Percentiles rank a stretch among this genome's conserved stretches.
These are phyloP conservation scores for Chalciporus chontae DNA, from an alignment of 768 basidiomycete species.

Conservation along the genomic window DNA sequence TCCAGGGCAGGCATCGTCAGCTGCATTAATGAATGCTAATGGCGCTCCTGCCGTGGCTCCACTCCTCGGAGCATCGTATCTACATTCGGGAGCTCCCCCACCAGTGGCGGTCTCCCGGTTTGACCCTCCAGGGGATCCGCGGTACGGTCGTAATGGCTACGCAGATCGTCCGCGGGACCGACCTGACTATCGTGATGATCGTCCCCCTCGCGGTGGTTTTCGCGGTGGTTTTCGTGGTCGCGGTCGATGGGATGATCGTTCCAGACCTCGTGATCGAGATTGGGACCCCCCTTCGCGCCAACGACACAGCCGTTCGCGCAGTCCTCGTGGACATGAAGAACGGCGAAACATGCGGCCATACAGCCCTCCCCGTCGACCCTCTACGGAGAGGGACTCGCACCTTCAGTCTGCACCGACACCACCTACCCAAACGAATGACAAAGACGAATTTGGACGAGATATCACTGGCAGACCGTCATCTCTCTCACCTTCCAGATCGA, in stretches of 20 bases:
- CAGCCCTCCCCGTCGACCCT: conserved; percentile 56
- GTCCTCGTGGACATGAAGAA: conserved; percentile 59
- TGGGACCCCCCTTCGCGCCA: conserved; percentile 38
- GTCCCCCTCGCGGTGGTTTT: conserved; percentile 48
- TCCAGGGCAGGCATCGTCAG: conserved; percentile 24
- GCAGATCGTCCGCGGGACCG: conserved; percentile 44
- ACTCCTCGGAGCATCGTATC: conserved; percentile 22
- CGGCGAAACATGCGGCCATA: conserved; percentile 51
- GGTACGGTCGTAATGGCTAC: conserved; percentile 29
- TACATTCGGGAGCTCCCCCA: neutral
- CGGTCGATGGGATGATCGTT: conserved; percentile 56
- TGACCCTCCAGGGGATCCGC: conserved; percentile 35
- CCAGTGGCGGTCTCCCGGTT: conserved; percentile 24
- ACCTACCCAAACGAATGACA: conserved; percentile 39
- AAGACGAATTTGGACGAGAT: conserved; percentile 87
- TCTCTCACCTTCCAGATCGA: conserved; percentile 28
- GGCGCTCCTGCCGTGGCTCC: neutral
- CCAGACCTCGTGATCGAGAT: conserved; percentile 46
- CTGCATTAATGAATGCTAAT: conserved; percentile 22
- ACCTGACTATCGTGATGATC: conserved; percentile 51
- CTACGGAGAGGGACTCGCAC: conserved; percentile 29
- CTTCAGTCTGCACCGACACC: conserved; percentile 17
- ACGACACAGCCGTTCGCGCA: conserved; percentile 68
- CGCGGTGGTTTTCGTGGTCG: conserved; percentile 59
- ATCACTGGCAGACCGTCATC: conserved; percentile 52